Evolutionary conservation across 2,329 filamentous ascomycete species (phyloP).

Genomic region (Cyclaneusma minus): DNA sequence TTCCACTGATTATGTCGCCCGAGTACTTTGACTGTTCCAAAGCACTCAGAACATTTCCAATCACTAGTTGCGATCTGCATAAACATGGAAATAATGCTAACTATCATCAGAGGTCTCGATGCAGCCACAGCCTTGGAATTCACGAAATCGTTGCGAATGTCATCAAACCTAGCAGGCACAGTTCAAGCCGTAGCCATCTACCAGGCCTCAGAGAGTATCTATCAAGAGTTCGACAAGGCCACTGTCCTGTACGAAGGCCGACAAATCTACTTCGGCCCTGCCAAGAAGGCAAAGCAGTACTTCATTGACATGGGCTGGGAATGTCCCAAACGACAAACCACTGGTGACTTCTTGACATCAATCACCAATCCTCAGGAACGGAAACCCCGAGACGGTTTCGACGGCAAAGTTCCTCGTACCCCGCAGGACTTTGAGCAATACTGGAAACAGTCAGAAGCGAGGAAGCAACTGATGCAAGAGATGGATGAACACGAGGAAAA

Average conservation of each 20-base stretch:
- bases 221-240: conserved; percentile 56
- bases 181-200: conserved; percentile 56
- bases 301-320: conserved; percentile 58
- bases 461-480: conserved; percentile 26
- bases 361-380: conserved; percentile 50
- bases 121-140: conserved; percentile 62
- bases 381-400: conserved; percentile 37
- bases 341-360: conserved; percentile 60
- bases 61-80: too few relatives aligned
- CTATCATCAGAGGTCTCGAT: conserved; percentile 59
- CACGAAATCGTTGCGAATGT: conserved; percentile 46
- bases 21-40: conserved; percentile 49
- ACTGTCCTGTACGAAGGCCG: conserved; percentile 51
- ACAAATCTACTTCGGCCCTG: conserved; percentile 58
- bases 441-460: conserved; percentile 30
- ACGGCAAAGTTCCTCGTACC: conserved; percentile 39
- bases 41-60: too few relatives aligned
- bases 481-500: conserved; percentile 34
- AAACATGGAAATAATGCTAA: conserved; percentile 66
- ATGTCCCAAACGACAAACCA: conserved; percentile 39
- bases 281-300: conserved; percentile 48
- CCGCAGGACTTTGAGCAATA: conserved; percentile 37
- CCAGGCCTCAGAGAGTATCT: conserved; percentile 55
- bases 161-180: conserved; percentile 47
- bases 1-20: too few relatives aligned